Conservation (phyloP, 257 asterid genomes). For the Haberlea rhodopensis region DNA sequence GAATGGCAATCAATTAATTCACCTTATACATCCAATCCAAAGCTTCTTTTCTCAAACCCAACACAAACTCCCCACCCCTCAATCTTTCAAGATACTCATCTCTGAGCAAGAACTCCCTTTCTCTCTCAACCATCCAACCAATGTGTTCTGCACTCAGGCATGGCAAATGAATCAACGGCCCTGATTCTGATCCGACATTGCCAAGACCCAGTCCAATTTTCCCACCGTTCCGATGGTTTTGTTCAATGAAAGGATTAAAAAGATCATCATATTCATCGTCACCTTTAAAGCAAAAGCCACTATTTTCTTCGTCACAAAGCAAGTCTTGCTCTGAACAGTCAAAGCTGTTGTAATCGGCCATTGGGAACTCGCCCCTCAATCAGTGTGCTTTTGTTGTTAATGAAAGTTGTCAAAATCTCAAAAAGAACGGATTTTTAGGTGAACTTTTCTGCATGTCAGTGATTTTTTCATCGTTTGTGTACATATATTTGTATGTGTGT, state of each 20-base stretch:
- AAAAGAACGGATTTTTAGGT: conserved; percentile 40
- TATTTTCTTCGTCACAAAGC: conserved; percentile 50
- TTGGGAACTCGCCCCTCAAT: conserved; percentile 27
- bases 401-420: conserved; percentile 35
- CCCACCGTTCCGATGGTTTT: conserved; percentile 29
- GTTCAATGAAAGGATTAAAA: conserved; percentile 21
- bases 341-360: conserved; percentile 44
- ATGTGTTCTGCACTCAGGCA: conserved; percentile 44
- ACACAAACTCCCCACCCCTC: conserved; percentile 69
- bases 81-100: conserved; percentile 64
- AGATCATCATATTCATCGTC: conserved; percentile 47
- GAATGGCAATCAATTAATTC: conserved; percentile 3
- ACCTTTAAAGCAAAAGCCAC: conserved; percentile 39
- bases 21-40: conserved; percentile 89
- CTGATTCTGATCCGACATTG: conserved; percentile 41
- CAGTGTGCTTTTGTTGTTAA: conserved; percentile 23
- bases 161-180: conserved; percentile 40
- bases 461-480: conserved; percentile 31
- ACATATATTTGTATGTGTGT: conserved; percentile 33
- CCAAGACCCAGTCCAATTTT: conserved; percentile 33
- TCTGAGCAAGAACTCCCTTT: conserved; percentile 49
- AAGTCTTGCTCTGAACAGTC: conserved; percentile 39
- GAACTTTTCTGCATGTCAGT: conserved; percentile 28
- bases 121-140: conserved; percentile 55
- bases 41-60: conserved; percentile 56